Conservation (phyloP, 2,329 filamentous ascomycete genomes). For the Cladosporium sp. region DNA sequence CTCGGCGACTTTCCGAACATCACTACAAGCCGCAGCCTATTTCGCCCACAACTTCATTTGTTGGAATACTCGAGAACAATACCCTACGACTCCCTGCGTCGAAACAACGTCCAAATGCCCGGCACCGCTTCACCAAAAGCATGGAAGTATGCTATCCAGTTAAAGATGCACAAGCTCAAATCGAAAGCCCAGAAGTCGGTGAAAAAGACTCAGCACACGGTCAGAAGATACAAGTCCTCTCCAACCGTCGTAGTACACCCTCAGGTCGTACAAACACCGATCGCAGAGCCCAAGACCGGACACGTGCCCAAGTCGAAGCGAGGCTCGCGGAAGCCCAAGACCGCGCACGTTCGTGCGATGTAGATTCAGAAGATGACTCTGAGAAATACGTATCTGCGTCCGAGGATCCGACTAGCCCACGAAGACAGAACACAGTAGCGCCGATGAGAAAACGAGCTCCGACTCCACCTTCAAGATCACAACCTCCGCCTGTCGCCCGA, state of each 20-base stretch:
- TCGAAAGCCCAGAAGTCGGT: neutral
- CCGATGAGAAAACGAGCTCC: neutral
- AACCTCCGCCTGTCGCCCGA: neutral
- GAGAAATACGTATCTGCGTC: conserved; percentile 20
- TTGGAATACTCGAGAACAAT: conserved; percentile 64
- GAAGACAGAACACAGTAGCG: neutral
- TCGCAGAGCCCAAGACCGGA: conserved; percentile 5
- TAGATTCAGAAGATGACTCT: neutral
- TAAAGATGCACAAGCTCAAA: conserved; percentile 21
- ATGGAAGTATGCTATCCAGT: conserved; percentile 30
- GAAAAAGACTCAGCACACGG: neutral
- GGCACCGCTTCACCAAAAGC: conserved; percentile 20
- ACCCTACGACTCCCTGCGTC: conserved; percentile 21
- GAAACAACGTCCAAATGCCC: conserved; percentile 41
- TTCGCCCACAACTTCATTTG: conserved; percentile 58
- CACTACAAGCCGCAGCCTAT: conserved; percentile 8
- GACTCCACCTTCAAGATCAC: conserved; percentile 1
- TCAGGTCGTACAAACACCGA: neutral
- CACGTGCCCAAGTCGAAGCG: conserved; percentile 7
- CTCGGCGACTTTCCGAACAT: conserved; percentile 23
- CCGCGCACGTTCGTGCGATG: neutral
- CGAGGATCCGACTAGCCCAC: conserved; percentile 14
- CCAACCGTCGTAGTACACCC: neutral
- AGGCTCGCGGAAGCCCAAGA: neutral
- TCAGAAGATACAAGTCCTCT: neutral